Conservation (phyloP, 179 eudicot species). For the Spinacia oleracea region DNA sequence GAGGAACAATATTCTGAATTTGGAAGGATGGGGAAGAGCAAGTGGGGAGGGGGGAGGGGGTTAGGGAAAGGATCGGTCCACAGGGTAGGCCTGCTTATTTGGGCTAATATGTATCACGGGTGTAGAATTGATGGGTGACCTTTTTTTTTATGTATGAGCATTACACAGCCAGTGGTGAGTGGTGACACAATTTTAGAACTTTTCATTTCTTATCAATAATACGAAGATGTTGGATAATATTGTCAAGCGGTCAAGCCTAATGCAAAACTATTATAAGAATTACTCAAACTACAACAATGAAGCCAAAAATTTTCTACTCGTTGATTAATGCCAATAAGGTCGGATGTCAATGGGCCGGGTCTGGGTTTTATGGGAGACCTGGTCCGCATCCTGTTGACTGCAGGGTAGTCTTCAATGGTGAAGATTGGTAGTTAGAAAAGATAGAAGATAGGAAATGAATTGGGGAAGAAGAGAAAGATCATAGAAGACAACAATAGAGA, state of each 20-base stretch:
- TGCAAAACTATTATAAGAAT: not conserved
- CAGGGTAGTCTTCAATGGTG: too few species aligned
- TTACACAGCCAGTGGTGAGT: not conserved
- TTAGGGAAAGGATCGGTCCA: not conserved
- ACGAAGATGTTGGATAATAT: not conserved
- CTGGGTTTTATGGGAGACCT: too few species aligned
- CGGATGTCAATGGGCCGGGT: too few species aligned
- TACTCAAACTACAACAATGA: not conserved
- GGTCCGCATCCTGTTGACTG: too few species aligned
- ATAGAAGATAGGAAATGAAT: too few species aligned
- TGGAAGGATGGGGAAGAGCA: not conserved
- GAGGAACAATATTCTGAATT: not conserved
- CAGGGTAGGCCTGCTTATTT: not conserved
- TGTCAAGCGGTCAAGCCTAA: not conserved
- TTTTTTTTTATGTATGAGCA: not conserved
- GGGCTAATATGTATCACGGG: not conserved
- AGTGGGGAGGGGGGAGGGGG: too few species aligned
- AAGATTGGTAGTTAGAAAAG: too few species aligned
- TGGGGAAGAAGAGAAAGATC: too few species aligned
- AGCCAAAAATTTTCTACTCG: not conserved
- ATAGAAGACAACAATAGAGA: too few species aligned
- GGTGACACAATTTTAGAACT: not conserved
- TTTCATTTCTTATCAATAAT: not conserved
- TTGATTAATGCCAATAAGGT: not conserved
- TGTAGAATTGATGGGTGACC: not conserved